Evolutionary conservation across 2,329 filamentous ascomycete species (phyloP), one percentile per base, ranked within the genome.

Genomic region (Colletotrichum cuscutae): DNA sequence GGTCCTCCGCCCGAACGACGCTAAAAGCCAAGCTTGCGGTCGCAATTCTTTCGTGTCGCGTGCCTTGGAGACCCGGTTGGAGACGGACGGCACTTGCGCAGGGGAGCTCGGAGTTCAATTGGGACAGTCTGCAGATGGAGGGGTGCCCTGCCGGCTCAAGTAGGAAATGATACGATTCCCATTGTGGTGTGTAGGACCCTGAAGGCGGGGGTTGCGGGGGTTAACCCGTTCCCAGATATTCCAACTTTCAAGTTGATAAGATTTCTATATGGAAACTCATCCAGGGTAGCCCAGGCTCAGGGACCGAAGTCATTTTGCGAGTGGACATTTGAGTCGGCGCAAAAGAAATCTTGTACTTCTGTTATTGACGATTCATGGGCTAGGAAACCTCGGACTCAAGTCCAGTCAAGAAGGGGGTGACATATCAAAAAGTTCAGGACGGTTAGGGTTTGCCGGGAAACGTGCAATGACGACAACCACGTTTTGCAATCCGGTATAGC

Each of bases 51-150:
- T 98, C 95, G 94, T 98, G 26, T 89, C 93, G 76, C 89, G 94
- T n/a, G 95, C 95, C 3, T 82, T 98, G 32, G 94, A 42, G 35
- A 42, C 35, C 35, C 9, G 13, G 35, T 42, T 42, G 35, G 35
- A 96, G 76, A 98, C 98, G 95, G 95, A 97, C 72, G 95, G 95
- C 1, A 97, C 95, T 8, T 97, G 94, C 80, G 97, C 95, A 0
- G 94, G 95, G 35, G 95, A 97, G 82, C 94, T 97, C 81, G 93
- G 93, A 1, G 88, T 97, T 74, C 95, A 94, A 30, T 90, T 95
- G 81, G 94, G 94, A 19, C 97, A 35, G 32, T 5, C 4, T 35
- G 32, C 32, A 97, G 84, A 97, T 56, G 95, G 97, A 12, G 32
- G 83, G 89, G 91, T 69, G 93, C 91, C 8, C 85, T 98, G 56